phyloP scores from a whole-genome alignment of 2,329 filamentous ascomycete species.

The Alternaria arborescens region DNA sequence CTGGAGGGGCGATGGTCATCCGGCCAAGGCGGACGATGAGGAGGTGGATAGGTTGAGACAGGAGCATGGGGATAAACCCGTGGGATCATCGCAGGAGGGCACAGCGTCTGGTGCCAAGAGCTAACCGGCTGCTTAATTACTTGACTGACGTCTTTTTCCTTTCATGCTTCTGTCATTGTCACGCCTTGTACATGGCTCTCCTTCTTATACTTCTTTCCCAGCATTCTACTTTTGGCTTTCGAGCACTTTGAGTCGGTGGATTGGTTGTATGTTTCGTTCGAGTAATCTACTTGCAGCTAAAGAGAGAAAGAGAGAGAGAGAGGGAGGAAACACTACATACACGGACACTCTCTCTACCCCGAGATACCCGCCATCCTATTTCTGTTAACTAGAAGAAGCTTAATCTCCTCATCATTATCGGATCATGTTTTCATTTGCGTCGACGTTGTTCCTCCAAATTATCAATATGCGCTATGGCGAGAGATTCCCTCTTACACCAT shows the following conservation, averaged over 20 bases:
- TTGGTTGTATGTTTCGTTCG: background rate
- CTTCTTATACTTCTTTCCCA: background rate
- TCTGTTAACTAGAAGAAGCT: background rate
- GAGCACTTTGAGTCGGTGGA: background rate
- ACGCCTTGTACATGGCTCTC: background rate
- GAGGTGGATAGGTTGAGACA: slow-evolving; percentile 10
- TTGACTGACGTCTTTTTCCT: slow-evolving; percentile 1
- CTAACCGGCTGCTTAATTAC: background rate
- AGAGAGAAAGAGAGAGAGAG: background rate
- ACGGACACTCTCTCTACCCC: slow-evolving; percentile 3
- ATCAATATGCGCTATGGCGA: background rate
- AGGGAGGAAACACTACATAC: slow-evolving; percentile 2
- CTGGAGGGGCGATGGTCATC: slow-evolving; percentile 33
- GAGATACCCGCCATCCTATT: slow-evolving; percentile 3
- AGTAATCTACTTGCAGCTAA: background rate
- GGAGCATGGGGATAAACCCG: background rate
- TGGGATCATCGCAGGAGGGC: background rate
- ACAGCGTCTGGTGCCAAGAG: slow-evolving; percentile 8
- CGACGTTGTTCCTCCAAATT: background rate
- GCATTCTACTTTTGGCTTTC: background rate
- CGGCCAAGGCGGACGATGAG: slow-evolving; percentile 23
- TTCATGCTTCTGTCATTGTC: background rate
- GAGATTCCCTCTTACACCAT: background rate
- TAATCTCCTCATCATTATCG: background rate
- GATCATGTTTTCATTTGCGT: background rate